Evolutionary conservation across 2,329 filamentous ascomycete genomes (phyloP).

Genomic region (Xylaria multiplex): DNA sequence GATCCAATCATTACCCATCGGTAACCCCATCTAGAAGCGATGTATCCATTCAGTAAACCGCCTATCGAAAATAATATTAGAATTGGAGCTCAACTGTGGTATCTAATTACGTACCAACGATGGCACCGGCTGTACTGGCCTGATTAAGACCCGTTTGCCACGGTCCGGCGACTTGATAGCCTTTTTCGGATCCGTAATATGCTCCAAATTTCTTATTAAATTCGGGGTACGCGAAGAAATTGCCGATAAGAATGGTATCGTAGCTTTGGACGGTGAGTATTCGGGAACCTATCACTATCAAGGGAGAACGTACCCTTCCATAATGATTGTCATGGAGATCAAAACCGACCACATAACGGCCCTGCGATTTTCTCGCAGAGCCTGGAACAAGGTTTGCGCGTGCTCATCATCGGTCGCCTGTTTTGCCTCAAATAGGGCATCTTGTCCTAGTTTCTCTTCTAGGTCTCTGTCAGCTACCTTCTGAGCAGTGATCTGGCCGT

Average conservation of each 20-base stretch:
- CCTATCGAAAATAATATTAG: conserved; percentile 34
- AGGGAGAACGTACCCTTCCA: conserved; percentile 46
- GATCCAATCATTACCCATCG: conserved; percentile 48
- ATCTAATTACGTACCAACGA: conserved; percentile 44
- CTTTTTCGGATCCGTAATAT: conserved; percentile 39
- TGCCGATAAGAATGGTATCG: conserved; percentile 48
- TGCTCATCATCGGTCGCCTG: conserved; percentile 49
- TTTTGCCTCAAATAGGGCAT: conserved; percentile 45
- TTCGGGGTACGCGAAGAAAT: conserved; percentile 47
- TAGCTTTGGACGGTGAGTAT: conserved; percentile 40
- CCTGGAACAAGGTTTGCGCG: conserved; percentile 45
- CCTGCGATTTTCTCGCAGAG: conserved; percentile 45
- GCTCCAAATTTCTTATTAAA: conserved; percentile 47
- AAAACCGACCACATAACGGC: conserved; percentile 48
- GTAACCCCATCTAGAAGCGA: conserved; percentile 46
- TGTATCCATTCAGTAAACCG: conserved; percentile 46
- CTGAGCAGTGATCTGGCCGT: conserved; percentile 39
- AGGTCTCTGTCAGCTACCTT: conserved; percentile 46
- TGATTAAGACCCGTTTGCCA: conserved; percentile 48
- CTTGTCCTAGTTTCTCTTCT: conserved; percentile 47
- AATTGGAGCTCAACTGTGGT: background rate
- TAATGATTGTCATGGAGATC: conserved; percentile 49
- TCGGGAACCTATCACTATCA: background rate
- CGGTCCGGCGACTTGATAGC: conserved; percentile 45
- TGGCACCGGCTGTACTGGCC: conserved; percentile 45